Percentiles rank a stretch among this genome's conserved stretches.
phyloP scores from a whole-genome alignment of 2,329 filamentous ascomycete species.

The Fusarium nelsonii region DNA sequence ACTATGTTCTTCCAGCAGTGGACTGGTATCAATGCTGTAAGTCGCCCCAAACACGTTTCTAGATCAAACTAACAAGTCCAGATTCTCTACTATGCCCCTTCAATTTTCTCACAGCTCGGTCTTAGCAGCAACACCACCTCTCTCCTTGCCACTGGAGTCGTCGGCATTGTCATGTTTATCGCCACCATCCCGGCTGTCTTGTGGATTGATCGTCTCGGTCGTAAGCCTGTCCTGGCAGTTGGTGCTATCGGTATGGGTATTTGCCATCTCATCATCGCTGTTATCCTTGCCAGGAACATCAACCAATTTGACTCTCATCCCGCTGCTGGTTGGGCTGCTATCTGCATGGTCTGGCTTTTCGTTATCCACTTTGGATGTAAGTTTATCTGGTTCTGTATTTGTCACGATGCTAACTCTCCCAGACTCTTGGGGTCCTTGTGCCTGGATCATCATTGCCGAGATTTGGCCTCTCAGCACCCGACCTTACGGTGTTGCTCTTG shows the following conservation, averaged over 20 bases:
- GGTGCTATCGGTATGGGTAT: conserved; percentile 77
- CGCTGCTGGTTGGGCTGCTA: conserved; percentile 77
- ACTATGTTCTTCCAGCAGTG: conserved; percentile 70
- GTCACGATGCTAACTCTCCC: accelerated
- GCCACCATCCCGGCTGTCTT: conserved; percentile 75
- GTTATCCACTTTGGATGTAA: conserved; percentile 76
- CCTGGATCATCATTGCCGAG: conserved; percentile 81
- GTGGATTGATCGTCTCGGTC: conserved; percentile 73
- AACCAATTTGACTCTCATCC: conserved; percentile 66
- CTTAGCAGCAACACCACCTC: conserved; percentile 64
- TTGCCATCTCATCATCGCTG: conserved; percentile 78
- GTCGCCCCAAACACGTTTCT: accelerated
- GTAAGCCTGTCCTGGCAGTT: conserved; percentile 71
- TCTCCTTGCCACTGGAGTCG: conserved; percentile 77
- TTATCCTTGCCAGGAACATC: conserved; percentile 74
- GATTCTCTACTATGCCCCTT: conserved; percentile 75
- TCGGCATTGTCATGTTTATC: conserved; percentile 77
- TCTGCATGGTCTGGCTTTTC: conserved; percentile 78
- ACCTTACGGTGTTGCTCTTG: conserved; percentile 77
- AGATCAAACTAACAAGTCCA: background rate
- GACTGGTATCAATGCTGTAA: conserved; percentile 66
- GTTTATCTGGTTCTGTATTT: accelerated
- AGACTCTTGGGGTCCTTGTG: conserved; percentile 78
- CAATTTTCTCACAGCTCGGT: conserved; percentile 76
- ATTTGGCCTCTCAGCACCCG: conserved; percentile 79